These are phyloP conservation scores for Thelonectria blattea DNA, from an alignment of 2,329 filamentous ascomycete species.

Conservation along the genomic window DNA sequence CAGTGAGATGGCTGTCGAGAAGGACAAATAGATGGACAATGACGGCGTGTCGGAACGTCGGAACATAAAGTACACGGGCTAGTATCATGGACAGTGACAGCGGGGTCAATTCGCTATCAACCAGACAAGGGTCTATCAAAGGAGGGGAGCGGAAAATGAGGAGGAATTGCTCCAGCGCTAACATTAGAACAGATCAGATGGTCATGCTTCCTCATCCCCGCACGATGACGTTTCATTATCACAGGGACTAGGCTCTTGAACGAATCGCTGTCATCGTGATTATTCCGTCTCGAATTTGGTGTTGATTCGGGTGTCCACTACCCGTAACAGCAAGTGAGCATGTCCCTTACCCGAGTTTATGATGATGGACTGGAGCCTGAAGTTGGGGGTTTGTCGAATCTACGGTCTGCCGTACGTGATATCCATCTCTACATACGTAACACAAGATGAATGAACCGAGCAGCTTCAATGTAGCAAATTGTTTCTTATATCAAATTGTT, in stretches of 20 bases:
- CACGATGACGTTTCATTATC: not conserved
- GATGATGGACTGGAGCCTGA: no score
- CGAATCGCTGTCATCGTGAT: not conserved
- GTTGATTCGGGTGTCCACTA: no score
- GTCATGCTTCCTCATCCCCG: not conserved
- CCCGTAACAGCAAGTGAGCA: no score
- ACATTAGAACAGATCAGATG: not conserved
- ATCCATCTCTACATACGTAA: no score
- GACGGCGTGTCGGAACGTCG: not conserved
- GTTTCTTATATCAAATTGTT: no score
- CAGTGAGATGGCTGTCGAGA: no score
- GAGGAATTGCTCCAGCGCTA: not conserved
- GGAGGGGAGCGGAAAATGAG: not conserved
- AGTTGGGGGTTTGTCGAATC: no score
- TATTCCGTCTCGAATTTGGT: not conserved
- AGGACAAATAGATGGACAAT: no score
- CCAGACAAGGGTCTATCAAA: not conserved
- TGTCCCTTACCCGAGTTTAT: no score
- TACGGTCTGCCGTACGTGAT: no score
- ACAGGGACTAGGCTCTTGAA: not conserved
- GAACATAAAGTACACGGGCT: not conserved
- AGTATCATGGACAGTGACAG: not conserved
- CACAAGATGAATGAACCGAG: no score
- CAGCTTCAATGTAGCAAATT: no score
- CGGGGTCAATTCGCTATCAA: not conserved